Evolutionary conservation across 306 rosid genomes (phyloP), one percentile per base, ranked within the genome.

Genomic region (Hylodesmum podocarpum): DNA sequence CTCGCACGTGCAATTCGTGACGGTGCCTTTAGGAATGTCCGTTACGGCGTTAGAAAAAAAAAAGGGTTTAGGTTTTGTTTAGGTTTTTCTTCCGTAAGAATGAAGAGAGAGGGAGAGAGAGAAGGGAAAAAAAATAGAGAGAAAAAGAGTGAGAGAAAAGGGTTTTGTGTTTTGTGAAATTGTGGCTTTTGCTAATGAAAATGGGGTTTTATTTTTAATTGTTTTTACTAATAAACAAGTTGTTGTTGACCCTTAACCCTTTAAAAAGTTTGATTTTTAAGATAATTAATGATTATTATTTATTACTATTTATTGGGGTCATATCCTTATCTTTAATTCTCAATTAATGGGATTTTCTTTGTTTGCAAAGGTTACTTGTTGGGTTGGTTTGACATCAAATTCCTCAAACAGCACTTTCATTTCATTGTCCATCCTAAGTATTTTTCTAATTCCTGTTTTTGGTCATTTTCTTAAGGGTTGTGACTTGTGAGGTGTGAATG

Each of bases 21-120:
- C 93, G 91, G 89, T 83, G 95, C 80, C 57, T 87, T 72, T 47
- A 72, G 41, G 67, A 50, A 73, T 19, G 63, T 69, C 91, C 88
- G 87, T 87, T 77, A 91, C 97, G 91, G 75, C 90, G 97, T 94
- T 91, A 86, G 77, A 72, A 36, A 63, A 27, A 43, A 5, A 39
- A 47, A 43, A 54, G 31, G 72, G 78, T 83, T 58, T 28, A 57
- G 53, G 82, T 15, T 44, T 84, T 37, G 80, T 25, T 41, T 81
- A 53, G 46, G 66, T 6, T 39, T 77, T 31, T 70, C 57, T 77
- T 74, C 75, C 78, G 55, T 78, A 76, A 73, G 79, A 78, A 50
- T 47, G 82, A 74, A 80, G 77, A 16, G 31, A 37, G 25, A 13
- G n/a, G 41, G 40, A 68, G 9, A 25, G 10, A 2, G 25, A 22